These are phyloP conservation scores for Cryomyces antarcticus DNA, from an alignment of 495 filamentous ascomycete genomes.

Conservation along the genomic window DNA sequence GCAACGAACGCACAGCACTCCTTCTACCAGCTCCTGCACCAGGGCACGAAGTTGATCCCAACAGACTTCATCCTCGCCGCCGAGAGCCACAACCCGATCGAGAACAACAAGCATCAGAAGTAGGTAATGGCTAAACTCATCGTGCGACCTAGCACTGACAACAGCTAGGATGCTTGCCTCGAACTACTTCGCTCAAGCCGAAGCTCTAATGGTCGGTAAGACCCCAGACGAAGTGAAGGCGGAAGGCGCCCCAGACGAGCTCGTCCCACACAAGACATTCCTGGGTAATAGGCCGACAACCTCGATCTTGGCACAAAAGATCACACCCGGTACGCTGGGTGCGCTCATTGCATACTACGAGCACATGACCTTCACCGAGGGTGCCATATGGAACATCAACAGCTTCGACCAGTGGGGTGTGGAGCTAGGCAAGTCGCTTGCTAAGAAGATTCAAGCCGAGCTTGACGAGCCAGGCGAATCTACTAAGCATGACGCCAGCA, in stretches of 20 bases:
- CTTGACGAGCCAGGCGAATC: constrained; percentile 49
- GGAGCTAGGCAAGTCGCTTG: constrained; percentile 87
- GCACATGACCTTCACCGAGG: constrained; percentile 94
- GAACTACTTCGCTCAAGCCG: constrained; percentile 95
- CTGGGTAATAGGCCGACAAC: constrained; percentile 93
- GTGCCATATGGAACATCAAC: constrained; percentile 98
- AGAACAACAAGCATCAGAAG: constrained; percentile 84
- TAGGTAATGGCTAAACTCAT: constrained; percentile 9
- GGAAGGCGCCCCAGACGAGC: constrained; percentile 63
- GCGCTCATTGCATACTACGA: constrained; percentile 97
- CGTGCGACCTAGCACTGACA: background rate
- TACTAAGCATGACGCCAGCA: constrained; percentile 61
- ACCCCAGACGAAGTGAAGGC: constrained; percentile 72
- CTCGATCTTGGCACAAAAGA: constrained; percentile 80
- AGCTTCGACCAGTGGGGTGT: constrained; percentile 99
- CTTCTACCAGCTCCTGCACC: constrained; percentile 97
- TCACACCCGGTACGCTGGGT: constrained; percentile 82
- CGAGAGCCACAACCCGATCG: constrained; percentile 88
- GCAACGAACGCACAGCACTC: constrained; percentile 99
- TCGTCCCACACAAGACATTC: constrained; percentile 98
- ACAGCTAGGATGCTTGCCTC: constrained; percentile 67
- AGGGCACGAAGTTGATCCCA: constrained; percentile 96
- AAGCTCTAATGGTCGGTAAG: constrained; percentile 98
- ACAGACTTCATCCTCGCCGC: constrained; percentile 93
- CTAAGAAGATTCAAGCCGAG: constrained; percentile 37